These are phyloP conservation scores for Candida maris DNA, from an alignment of 805 yeast species.

Conservation along the genomic window DNA sequence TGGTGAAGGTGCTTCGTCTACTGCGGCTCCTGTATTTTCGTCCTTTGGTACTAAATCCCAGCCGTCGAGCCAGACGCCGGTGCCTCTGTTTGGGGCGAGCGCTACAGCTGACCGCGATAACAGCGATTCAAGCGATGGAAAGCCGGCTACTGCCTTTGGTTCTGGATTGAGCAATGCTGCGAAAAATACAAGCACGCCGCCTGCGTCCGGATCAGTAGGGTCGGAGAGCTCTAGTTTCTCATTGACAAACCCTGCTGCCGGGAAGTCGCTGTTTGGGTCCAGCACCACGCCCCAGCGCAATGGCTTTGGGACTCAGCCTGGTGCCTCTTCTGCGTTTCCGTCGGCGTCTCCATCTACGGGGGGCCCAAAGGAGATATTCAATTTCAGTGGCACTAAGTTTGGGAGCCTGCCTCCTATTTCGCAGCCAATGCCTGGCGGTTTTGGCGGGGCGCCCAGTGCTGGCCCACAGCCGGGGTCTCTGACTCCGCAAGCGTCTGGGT, in stretches of 20 bases:
- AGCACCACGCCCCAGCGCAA: not conserved
- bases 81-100: too few species aligned
- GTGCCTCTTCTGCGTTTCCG: conserved; percentile 3
- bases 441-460: conserved; percentile 5
- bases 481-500: conserved; percentile 2
- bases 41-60: too few species aligned
- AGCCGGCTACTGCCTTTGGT: too few species aligned
- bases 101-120: too few species aligned
- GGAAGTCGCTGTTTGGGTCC: conserved; percentile 7
- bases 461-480: conserved; percentile 1
- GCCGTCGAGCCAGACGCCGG: too few species aligned
- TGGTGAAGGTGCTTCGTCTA: too few species aligned
- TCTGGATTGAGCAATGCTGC: too few species aligned
- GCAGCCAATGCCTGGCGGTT: conserved; percentile 5
- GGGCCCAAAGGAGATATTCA: conserved; percentile 20
- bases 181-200: conserved; percentile 2
- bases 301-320: conserved; percentile 1
- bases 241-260: conserved; percentile 16
- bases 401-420: conserved; percentile 8
- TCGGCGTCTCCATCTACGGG: conserved; percentile 6
- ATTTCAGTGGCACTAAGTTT: conserved; percentile 12
- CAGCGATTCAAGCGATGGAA: too few species aligned
- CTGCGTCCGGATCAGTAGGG: conserved; percentile 4
- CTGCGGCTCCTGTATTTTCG: too few species aligned
- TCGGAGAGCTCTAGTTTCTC: conserved; percentile 9